Evolutionary conservation across 2,329 filamentous ascomycete species (phyloP).

Genomic region (Alternaria panax): DNA sequence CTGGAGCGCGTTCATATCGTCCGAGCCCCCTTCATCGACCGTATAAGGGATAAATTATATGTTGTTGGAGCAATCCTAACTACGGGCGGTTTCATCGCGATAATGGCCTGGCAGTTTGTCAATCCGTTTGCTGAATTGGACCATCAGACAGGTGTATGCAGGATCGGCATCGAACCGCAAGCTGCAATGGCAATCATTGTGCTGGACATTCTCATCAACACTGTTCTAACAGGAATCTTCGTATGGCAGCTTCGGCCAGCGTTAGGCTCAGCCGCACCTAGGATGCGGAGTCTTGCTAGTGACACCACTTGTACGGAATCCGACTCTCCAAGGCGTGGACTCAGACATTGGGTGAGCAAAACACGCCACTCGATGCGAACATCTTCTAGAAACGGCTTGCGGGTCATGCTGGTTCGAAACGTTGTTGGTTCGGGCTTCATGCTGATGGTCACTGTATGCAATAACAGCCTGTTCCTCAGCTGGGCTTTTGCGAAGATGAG

Average conservation of each 20-base stretch:
- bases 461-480: constrained; percentile 41
- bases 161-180: constrained; percentile 44
- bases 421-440: constrained; percentile 41
- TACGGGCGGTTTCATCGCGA: constrained; percentile 27
- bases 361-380: neutral
- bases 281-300: neutral
- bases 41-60: constrained; percentile 44
- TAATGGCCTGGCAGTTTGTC: constrained; percentile 32
- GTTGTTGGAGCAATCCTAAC: constrained; percentile 31
- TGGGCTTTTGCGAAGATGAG: constrained; percentile 38
- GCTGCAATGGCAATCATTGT: constrained; percentile 41
- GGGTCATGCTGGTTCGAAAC: constrained; percentile 32
- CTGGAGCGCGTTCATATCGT: constrained; percentile 50
- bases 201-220: constrained; percentile 46
- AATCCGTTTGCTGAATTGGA: constrained; percentile 37
- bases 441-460: constrained; percentile 44
- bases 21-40: constrained; percentile 37
- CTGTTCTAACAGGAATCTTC: constrained; percentile 46
- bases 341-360: neutral
- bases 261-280: constrained; percentile 8
- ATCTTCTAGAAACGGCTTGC: constrained; percentile 20
- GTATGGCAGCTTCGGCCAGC: constrained; percentile 43
- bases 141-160: constrained; percentile 37
- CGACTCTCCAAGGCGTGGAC: neutral
- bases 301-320: neutral